Base-by-base conservation (phyloP, 1,139 yeast species). In the Hemisphaericaspora lyxosophila region DNA sequence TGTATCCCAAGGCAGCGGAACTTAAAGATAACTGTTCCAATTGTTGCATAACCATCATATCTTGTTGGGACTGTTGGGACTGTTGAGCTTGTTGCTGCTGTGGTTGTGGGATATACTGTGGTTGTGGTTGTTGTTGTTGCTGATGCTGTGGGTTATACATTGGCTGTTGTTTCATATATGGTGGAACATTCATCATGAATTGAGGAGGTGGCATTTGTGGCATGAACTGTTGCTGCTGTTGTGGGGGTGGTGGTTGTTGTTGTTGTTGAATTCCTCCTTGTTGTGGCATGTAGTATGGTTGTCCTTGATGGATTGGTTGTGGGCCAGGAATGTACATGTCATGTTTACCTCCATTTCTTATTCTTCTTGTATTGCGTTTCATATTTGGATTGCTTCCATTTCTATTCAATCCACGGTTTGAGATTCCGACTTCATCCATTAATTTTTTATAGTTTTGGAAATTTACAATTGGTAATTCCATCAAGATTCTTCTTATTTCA, bases 401-500 rank as follows among this genome's bases (percentile, higher is more conserved):
- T 39, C 72, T 52, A 37, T 59, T 60, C 35, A 68, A 50, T 40
- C 73, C 53, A 34, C 60, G 60, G 43, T 60, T 63, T 6, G 73
- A 59, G 36, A 90, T 68, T 6, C 97, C 97, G 46, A 89, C 94
- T 59, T 92, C 97, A 49, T 92, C 97, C 79, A 90, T 78, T 42
- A 92, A 69, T 48, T 95, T 80, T 57, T 87, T 86, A 61, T 88
- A 87, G 19, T 86, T 87, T 55, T 87, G 95, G 24, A 75, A 74
- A 39, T 73, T 70, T 26, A 55, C 52, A 14, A 80, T 74, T 42
- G 78, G 81, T 48, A 78, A 63, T 33, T 80, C 82, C 39, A 80
- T 60, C 39, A 87, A 64, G 6, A 82, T 75, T 37, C 74, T 64
- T 45, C 89, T 71, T 25, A 84, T 78, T 61, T 84, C 82, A 12